Conservation (phyloP, 306 rosid genomes). For the Bauhinia variegata region DNA sequence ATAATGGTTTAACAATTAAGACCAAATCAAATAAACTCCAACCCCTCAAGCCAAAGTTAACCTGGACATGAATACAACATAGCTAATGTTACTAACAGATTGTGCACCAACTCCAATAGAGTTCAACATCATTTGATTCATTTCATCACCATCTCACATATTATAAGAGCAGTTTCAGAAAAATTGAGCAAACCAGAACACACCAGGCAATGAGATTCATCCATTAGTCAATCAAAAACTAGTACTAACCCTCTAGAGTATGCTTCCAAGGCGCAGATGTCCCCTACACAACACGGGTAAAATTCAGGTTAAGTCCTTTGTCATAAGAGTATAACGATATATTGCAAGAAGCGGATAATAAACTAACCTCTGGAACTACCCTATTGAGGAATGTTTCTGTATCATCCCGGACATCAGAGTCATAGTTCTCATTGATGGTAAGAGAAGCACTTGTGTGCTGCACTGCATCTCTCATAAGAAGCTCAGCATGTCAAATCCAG, state of each 20-base stretch:
- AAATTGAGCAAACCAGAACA: background rate
- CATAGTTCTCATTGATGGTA: slow-evolving; percentile 92
- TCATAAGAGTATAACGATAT: background rate
- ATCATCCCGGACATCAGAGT: slow-evolving; percentile 83
- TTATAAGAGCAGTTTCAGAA: background rate
- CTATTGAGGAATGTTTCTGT: slow-evolving; percentile 81
- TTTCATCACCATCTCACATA: background rate
- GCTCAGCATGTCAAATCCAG: slow-evolving; percentile 10
- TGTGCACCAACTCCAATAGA: background rate
- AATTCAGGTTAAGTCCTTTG: background rate
- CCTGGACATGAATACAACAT: background rate
- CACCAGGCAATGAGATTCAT: background rate
- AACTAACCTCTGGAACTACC: slow-evolving; percentile 83
- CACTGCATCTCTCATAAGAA: slow-evolving; percentile 51
- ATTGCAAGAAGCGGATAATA: background rate
- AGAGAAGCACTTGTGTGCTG: slow-evolving; percentile 98
- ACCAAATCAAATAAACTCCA: background rate
- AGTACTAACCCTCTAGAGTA: slow-evolving; percentile 77
- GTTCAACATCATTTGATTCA: background rate
- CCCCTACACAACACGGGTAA: slow-evolving; percentile 53
- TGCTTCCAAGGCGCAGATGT: slow-evolving; percentile 93
- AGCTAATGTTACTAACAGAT: background rate
- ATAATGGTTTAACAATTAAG: background rate
- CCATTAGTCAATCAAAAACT: background rate
- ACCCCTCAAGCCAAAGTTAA: background rate